Conservation (phyloP, 2,329 filamentous ascomycete species). For the Akanthomyces uredinophilus region DNA sequence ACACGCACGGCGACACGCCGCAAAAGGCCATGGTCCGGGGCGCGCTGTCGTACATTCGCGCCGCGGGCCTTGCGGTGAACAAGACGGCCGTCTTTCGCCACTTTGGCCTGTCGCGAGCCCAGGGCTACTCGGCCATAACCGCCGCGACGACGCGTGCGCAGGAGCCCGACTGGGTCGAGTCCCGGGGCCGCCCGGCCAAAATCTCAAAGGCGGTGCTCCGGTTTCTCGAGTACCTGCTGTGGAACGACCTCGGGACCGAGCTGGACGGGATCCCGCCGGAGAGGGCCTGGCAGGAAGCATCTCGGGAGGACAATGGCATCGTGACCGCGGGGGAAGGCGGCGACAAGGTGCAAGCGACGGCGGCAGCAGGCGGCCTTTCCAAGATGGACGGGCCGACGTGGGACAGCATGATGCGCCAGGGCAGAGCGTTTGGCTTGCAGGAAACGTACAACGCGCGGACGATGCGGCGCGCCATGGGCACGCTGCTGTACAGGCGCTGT, state of each 20-base stretch:
- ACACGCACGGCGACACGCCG: constrained; percentile 33
- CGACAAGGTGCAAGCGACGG: neutral
- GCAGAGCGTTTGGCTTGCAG: constrained; percentile 29
- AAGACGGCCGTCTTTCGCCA: constrained; percentile 36
- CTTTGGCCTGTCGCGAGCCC: constrained; percentile 34
- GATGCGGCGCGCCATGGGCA: constrained; percentile 34
- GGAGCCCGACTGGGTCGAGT: constrained; percentile 36
- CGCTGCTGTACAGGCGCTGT: constrained; percentile 31
- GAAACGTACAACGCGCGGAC: constrained; percentile 31
- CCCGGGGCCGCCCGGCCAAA: constrained; percentile 31
- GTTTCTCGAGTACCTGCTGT: constrained; percentile 34
- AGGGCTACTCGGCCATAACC: constrained; percentile 34
- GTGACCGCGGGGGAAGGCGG: neutral
- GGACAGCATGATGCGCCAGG: constrained; percentile 14
- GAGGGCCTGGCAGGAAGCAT: neutral
- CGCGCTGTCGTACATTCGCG: constrained; percentile 36
- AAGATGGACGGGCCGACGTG: neutral
- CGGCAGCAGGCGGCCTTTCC: neutral
- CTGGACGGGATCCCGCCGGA: neutral
- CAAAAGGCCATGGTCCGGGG: constrained; percentile 36
- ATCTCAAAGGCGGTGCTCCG: constrained; percentile 30
- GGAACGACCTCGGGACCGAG: constrained; percentile 28
- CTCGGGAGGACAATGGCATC: neutral
- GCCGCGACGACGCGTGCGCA: constrained; percentile 24
- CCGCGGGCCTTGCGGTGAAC: constrained; percentile 34